Base-by-base conservation (phyloP, 2,329 filamentous ascomycete species). In the Claviceps quebecensis region DNA sequence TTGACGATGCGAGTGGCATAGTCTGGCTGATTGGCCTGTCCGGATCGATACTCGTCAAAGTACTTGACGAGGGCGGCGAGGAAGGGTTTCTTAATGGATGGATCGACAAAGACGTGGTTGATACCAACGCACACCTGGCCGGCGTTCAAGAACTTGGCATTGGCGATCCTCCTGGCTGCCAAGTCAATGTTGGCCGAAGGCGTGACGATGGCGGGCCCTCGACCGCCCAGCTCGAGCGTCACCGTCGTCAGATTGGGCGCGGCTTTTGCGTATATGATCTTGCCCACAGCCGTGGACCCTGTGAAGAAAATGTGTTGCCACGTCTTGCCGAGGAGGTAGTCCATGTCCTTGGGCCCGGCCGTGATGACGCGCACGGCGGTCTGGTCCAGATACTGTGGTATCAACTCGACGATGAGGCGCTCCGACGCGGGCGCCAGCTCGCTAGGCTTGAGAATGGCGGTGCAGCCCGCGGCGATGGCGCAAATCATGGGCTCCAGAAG, bases 301-400 rank as follows among this genome's bases (percentile, higher is more conserved):
- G 70, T 74, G 56, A 69, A 74, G 60, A 73, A 74, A 45, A 74
- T 69, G 52, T 72, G 66, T 55, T 72, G 61, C 53, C 67, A 73
- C 48, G 63, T 65, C 8, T 63, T 58, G 34, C 66, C 57, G 1
- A 73, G 61, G 3, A 73, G 58, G 7, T 60, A 44, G 4, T 56
- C 53, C 41, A 65, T 73, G 54, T 71, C 67, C 3, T 56, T 54
- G 0, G 69, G 62, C 0, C 67, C 69, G 2, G 64, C 69, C 1
- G 65, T 63, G 38, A 67, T 56, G 34, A 68, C 56, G 0, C 61
- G 59, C 19, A 72, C 63, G 7, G 69, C 68, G 4, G 53, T 52
- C 2, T 54, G 55, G 54, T 74, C 72, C 36, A 75, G 58, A 54
- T 75, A 75, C 34, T 65, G 60, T 1, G 66, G 60, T 2, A 72